Base-by-base conservation (phyloP, 1,284 basidiomycete species). In the Ustilago lituana region DNA sequence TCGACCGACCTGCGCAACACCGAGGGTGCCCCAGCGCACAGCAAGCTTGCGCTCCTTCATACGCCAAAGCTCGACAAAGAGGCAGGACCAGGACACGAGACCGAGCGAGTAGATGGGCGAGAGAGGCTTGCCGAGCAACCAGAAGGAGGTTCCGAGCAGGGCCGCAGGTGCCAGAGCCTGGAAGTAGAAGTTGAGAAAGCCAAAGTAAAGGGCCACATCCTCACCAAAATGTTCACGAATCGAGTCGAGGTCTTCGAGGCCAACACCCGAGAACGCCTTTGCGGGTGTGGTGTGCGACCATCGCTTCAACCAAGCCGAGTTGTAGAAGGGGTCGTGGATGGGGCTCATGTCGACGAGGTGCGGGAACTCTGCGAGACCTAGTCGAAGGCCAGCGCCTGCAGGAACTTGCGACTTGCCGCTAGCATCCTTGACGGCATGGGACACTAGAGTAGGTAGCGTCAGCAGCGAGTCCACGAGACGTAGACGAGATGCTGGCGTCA, bases 181-280 rank as follows among this genome's bases (percentile, higher is more conserved):
- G 29, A 78, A 80, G 64, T 82, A 82, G 47, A 36, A 75, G 60
- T 74, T 74, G 45, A 82, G 67, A 45, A 80, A 82, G 27, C 69
- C 79, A 67, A 81, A 82, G 65, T 82, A 82, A 15, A 82, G 54
- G 20, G 79, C 80, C 11, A 81, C 55, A n/a, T 80, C 62, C 39
- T 79, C 80, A n/a, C 80, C 80, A 39, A 80, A 78, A 39, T 82
- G 76, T 40, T 67, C 66, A 14, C 79, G 68, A 29, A 82, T 61
- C 23, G 66, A 65, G 37, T 81, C 80, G 26, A 82, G 69, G 26
- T 81, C 77, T 24, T 59, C 43, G 15, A 74, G 32, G 0, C 56
- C 61, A 14, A 80, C 66, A 35, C 74, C 69, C 19, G 68, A 59
- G 23, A 72, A 44, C 3, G 73, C 40, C 12, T 73, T 62, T 22